Percentiles rank a stretch among this genome's conserved stretches.
Conservation (phyloP, 2,329 filamentous ascomycete species). For the Trichoderma cornu-damae region DNA sequence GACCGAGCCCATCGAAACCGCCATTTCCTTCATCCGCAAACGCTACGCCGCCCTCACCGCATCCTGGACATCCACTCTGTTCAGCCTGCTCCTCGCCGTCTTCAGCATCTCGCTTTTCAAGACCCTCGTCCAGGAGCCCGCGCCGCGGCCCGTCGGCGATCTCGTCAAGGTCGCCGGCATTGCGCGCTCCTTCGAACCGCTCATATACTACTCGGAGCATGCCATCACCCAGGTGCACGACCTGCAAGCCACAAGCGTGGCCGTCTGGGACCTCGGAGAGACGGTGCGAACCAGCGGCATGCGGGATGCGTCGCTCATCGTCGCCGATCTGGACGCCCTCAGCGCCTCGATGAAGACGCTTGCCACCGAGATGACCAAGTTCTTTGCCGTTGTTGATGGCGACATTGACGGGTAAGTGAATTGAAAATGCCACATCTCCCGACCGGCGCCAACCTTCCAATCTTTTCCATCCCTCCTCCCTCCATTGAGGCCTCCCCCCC, state of each 20-base stretch:
- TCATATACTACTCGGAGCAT: constrained; percentile 92
- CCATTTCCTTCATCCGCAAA: constrained; percentile 57
- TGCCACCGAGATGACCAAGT: constrained; percentile 79
- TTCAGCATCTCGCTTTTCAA: constrained; percentile 61
- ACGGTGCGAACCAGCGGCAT: constrained; percentile 85
- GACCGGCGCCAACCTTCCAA: neutral
- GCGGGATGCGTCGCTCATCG: constrained; percentile 82
- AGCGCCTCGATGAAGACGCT: constrained; percentile 81
- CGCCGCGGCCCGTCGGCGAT: constrained; percentile 47
- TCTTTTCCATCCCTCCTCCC: neutral
- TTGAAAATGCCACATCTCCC: too few species aligned
- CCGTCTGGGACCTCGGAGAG: constrained; percentile 92
- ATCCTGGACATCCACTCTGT: constrained; percentile 63
- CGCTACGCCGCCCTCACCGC: constrained; percentile 58
- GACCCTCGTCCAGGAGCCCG: constrained; percentile 63
- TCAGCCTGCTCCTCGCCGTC: constrained; percentile 57
- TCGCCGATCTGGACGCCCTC: constrained; percentile 76
- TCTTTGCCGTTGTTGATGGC: constrained; percentile 89
- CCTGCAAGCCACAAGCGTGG: constrained; percentile 83
- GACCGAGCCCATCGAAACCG: constrained; percentile 74
- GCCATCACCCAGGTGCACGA: constrained; percentile 81
- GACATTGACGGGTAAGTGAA: constrained; percentile 73
- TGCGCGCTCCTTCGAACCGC: constrained; percentile 84
- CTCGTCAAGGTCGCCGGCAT: constrained; percentile 86
- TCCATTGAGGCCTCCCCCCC: neutral